Base-by-base conservation (phyloP, 1,284 basidiomycete genomes). In the Ceratobasidium sp. region DNA sequence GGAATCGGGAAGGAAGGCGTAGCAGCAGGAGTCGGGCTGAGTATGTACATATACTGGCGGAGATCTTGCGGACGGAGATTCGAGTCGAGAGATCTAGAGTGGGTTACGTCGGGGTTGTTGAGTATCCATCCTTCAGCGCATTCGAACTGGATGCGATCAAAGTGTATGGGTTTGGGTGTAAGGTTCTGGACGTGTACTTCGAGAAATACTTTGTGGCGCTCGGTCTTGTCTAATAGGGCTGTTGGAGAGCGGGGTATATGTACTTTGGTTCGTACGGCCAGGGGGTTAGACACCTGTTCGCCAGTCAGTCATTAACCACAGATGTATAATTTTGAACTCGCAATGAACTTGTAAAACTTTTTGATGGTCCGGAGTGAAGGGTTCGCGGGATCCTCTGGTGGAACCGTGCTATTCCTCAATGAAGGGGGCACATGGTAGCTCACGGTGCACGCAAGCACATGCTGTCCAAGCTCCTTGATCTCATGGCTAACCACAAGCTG, bases 181-280 rank as follows among this genome's bases (percentile, higher is more conserved):
- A 90, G 80, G 74, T 96, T 96, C 76, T 95, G 93, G 34, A 94
- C 88, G 74, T 94, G 90, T 0, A 94, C 86, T 77, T 96, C 93
- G 20, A 95, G 85, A 76, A 93, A 94, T 25, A 94, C 83, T 72
- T 92, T 91, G 56, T 91, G 87, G 47, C 91, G 83, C 73, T 91
- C 87, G 2, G 75, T 56, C 2, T 82, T 78, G 6, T 85, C 84
- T 13, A 93, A 79, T 3, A 87, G 72, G 0, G 91, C 88, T 27
- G 89, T 86, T 0, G 92, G 88, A 0, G 91, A 88, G 53, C 84
- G 86, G 0, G 90, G 85, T 0, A 81, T 76, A 75, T 95, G 90
- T 0, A 94, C 91, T 77, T 94, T 93, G 10, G 93, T 94, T 79
- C 94, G 94, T 71, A 95, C 93, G 0, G 91, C 91, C 5, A 96